phyloP scores from a whole-genome alignment of 202 grass and related monocot genomes.

The Setaria italica region DNA sequence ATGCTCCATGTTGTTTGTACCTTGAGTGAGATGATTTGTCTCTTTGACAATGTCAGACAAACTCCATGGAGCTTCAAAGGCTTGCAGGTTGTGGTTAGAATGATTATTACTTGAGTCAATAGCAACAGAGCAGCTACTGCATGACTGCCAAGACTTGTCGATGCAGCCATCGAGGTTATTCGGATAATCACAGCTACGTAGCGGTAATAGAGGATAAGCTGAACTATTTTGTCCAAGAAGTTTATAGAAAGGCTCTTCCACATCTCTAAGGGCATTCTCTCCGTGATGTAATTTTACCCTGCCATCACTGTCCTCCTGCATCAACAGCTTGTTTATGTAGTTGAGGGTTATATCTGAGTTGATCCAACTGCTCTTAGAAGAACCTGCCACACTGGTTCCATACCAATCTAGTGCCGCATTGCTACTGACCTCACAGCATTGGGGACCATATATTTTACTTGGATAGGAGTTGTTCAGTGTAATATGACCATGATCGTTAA shows the following conservation, averaged over 20 bases:
- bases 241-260: constrained; percentile 72
- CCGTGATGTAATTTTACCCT: constrained; percentile 42
- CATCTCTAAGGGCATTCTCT: constrained; percentile 52
- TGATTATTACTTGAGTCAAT: not conserved
- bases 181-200: constrained; percentile 2
- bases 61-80: constrained; percentile 40
- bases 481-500: not conserved
- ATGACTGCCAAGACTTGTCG: not conserved
- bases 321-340: constrained; percentile 60
- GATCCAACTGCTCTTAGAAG: constrained; percentile 4
- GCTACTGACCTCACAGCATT: not conserved
- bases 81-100: constrained; percentile 15
- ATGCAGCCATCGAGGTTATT: constrained; percentile 18
- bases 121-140: constrained; percentile 7
- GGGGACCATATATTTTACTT: not conserved
- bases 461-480: not conserved
- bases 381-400: not conserved
- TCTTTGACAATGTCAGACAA: constrained; percentile 37
- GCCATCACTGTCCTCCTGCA: constrained; percentile 59
- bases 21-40: constrained; percentile 19
- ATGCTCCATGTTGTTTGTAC: constrained; percentile 21
- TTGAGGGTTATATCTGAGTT: constrained; percentile 49
- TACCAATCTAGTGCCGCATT: constrained; percentile 4
- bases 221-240: constrained; percentile 54
- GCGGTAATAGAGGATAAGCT: constrained; percentile 23